Evolutionary conservation across 208 protist genomes (phyloP).

Genomic region (Trichomonas vaginalis): DNA sequence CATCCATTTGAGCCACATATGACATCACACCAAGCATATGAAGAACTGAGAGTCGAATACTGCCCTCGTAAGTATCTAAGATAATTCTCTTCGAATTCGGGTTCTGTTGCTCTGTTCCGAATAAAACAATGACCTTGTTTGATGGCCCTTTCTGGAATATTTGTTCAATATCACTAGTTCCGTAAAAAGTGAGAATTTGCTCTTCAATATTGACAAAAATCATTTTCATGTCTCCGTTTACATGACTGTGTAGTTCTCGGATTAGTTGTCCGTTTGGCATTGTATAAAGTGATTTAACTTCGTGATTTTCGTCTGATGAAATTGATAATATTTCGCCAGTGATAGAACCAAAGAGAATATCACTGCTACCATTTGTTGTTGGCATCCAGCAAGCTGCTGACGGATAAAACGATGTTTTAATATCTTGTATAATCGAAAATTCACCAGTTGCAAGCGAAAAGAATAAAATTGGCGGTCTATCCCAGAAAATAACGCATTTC

Average conservation of each 20-base stretch:
- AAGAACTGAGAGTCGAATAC: neutral
- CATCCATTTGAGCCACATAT: neutral
- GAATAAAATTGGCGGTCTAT: neutral
- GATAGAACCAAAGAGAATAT: neutral
- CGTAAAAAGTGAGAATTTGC: neutral
- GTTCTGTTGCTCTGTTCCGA: neutral
- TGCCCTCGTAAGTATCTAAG: neutral
- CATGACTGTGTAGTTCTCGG: neutral
- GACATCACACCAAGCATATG: neutral
- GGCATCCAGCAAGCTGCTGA: neutral
- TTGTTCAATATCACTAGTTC: neutral
- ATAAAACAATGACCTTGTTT: neutral
- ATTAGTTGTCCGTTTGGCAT: neutral
- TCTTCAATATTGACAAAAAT: neutral
- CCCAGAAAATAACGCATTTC: neutral
- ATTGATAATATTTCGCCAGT: neutral
- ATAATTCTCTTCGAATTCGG: neutral
- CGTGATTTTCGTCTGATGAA: neutral
- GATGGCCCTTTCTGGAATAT: neutral
- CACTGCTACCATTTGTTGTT: neutral
- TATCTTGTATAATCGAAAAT: neutral
- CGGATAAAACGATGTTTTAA: neutral
- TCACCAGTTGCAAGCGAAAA: neutral
- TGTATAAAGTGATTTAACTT: neutral
- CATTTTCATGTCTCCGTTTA: neutral